A percentile compares a stretch with the other conserved stretches of the same genome.
Conservation (phyloP, 2,329 filamentous ascomycete genomes). For the Geoglossum cookeanum region DNA sequence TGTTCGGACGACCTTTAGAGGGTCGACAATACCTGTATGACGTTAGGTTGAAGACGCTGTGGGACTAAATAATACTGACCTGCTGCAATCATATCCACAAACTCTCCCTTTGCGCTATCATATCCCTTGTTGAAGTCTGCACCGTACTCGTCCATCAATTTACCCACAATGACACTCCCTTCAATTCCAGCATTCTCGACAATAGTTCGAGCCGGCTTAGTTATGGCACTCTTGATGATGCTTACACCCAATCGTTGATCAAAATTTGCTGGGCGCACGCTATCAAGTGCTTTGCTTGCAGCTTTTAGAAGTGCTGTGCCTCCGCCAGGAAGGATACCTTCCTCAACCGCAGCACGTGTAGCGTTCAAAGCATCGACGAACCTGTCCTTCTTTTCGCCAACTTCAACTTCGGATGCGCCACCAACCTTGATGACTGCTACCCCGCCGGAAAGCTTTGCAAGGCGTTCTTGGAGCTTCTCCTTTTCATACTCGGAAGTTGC, state of each 20-base stretch:
- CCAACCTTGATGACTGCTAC: slow-evolving; percentile 99
- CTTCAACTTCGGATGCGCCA: slow-evolving; percentile 93
- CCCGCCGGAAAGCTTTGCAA: slow-evolving; percentile 96
- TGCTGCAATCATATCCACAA: slow-evolving; percentile 92
- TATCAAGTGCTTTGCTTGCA: slow-evolving; percentile 64
- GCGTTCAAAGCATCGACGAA: slow-evolving; percentile 97
- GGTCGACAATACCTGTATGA: slow-evolving; percentile 64
- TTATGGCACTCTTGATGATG: slow-evolving; percentile 97
- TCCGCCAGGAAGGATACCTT: slow-evolving; percentile 96
- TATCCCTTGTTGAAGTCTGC: slow-evolving; percentile 95
- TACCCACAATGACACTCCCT: slow-evolving; percentile 90
- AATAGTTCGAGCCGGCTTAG: slow-evolving; percentile 80
- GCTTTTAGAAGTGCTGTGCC: slow-evolving; percentile 97
- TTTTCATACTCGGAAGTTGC: slow-evolving; percentile 98
- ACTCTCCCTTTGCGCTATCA: slow-evolving; percentile 91
- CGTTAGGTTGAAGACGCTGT: not conserved
- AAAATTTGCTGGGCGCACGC: slow-evolving; percentile 83
- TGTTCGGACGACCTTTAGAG: slow-evolving; percentile 97
- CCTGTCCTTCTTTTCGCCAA: slow-evolving; percentile 99
- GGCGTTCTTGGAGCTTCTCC: slow-evolving; percentile 99
- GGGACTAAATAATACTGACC: slow-evolving; percentile 18
- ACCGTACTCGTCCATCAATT: slow-evolving; percentile 87
- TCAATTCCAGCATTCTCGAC: slow-evolving; percentile 96
- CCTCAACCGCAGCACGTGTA: slow-evolving; percentile 93
- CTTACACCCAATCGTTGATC: slow-evolving; percentile 96